phyloP scores from a whole-genome alignment of 805 yeast species.

The Wilhelminamyces savonicus region DNA sequence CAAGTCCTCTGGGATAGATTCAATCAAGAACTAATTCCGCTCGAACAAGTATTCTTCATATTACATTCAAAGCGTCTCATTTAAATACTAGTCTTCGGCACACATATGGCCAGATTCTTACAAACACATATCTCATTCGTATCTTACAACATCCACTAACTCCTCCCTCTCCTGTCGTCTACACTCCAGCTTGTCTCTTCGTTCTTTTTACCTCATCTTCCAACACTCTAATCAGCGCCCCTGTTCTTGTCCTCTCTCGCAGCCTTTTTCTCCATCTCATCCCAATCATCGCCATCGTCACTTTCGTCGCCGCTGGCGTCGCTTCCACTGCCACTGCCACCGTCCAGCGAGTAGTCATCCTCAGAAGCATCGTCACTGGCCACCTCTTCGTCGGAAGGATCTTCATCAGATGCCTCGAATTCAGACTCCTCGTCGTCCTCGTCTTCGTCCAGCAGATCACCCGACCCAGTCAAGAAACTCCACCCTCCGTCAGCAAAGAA shows the following conservation, averaged over 20 bases:
- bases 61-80: no score
- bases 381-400: conserved; percentile 57
- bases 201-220: no score
- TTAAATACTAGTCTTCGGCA: no score
- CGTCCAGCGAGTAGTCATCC: conserved; percentile 34
- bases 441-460: conserved; percentile 63
- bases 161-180: no score
- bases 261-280: conserved; percentile 55
- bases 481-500: conserved; percentile 95
- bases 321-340: conserved; percentile 22
- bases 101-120: no score
- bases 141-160: no score
- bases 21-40: no score
- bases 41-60: no score
- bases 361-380: conserved; percentile 44
- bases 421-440: conserved; percentile 67
- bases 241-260: conserved; percentile 41
- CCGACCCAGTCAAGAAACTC: conserved; percentile 86
- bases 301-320: conserved; percentile 24
- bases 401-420: conserved; percentile 58
- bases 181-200: no score
- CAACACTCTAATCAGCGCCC: no score
- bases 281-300: conserved; percentile 48
- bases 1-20: no score
- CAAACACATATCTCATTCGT: no score